These are phyloP conservation scores for Crataegus laevigata DNA, from an alignment of 306 rosid species.

Conservation along the genomic window DNA sequence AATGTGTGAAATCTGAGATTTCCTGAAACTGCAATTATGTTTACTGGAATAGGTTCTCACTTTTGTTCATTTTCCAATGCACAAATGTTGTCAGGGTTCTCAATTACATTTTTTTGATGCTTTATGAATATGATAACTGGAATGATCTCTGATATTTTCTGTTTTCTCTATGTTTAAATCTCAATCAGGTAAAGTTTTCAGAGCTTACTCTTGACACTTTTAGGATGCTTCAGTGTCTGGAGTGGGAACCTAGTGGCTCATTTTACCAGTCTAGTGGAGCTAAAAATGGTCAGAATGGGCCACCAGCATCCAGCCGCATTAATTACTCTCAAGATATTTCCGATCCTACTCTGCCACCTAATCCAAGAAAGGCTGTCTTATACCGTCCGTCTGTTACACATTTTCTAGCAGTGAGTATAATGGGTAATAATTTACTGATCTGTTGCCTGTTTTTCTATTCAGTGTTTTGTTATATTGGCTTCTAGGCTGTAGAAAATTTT, in stretches of 20 bases:
- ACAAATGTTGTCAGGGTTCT: not conserved
- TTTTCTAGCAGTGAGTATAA: slow-evolving; percentile 81
- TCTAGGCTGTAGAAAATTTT: not conserved
- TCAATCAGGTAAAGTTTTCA: slow-evolving; percentile 75
- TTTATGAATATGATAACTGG: not conserved
- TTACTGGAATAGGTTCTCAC: not conserved
- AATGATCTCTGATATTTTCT: slow-evolving; percentile 13
- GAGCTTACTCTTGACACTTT: slow-evolving; percentile 92
- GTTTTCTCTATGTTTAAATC: slow-evolving; percentile 14
- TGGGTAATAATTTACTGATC: not conserved
- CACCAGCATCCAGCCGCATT: slow-evolving; percentile 47
- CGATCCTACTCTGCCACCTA: slow-evolving; percentile 86
- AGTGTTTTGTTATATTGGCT: not conserved
- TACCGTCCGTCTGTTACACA: slow-evolving; percentile 79
- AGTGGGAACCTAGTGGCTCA: slow-evolving; percentile 96
- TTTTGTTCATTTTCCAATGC: not conserved
- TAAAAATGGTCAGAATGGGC: slow-evolving; percentile 63
- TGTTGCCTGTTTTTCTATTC: not conserved
- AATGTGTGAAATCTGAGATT: not conserved
- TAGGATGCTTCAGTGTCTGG: slow-evolving; percentile 93
- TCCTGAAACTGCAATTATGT: not conserved
- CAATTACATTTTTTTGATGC: not conserved
- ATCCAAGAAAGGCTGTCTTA: slow-evolving; percentile 83
- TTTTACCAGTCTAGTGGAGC: slow-evolving; percentile 56
- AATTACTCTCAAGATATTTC: slow-evolving; percentile 71